These are phyloP conservation scores for Penicillium sp. DNA, from an alignment of 2,329 filamentous ascomycete genomes.

Conservation along the genomic window DNA sequence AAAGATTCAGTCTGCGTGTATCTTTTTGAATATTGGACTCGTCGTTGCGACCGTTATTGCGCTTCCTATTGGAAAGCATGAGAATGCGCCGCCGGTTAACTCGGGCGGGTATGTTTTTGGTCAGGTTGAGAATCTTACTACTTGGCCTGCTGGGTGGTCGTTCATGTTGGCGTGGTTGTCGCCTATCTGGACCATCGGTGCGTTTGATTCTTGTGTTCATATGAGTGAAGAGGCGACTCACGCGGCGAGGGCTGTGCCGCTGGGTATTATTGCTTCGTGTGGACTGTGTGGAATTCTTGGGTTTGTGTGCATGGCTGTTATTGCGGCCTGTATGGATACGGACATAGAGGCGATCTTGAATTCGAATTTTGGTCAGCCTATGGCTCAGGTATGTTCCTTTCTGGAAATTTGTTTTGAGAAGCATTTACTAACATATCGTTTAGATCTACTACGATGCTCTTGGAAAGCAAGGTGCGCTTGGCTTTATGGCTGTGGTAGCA, in stretches of 20 bases:
- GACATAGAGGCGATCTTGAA: conserved; percentile 49
- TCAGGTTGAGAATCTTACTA: conserved; percentile 57
- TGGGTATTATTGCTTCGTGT: conserved; percentile 49
- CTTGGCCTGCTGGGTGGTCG: conserved; percentile 58
- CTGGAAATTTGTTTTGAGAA: too few relatives aligned
- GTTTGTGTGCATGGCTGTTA: conserved; percentile 58
- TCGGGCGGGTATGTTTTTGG: conserved; percentile 56
- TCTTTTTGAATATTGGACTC: conserved; percentile 57
- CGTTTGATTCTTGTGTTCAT: conserved; percentile 59
- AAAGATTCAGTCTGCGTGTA: conserved; percentile 59
- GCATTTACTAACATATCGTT: neutral
- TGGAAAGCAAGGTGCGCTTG: conserved; percentile 60
- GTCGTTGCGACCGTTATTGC: conserved; percentile 58
- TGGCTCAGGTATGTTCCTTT: conserved; percentile 44
- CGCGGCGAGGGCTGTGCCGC: conserved; percentile 58
- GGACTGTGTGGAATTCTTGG: conserved; percentile 52
- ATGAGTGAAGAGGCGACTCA: conserved; percentile 64
- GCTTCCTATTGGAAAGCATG: conserved; percentile 52
- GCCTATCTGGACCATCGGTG: conserved; percentile 60
- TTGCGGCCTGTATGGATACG: conserved; percentile 59
- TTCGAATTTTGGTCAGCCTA: conserved; percentile 59
- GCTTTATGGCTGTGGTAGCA: conserved; percentile 59
- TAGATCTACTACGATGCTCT: conserved; percentile 63
- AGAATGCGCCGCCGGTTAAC: conserved; percentile 11
- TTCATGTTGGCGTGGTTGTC: conserved; percentile 63